Percentiles rank a stretch among this genome's conserved stretches.
Conservation (phyloP, 2,329 filamentous ascomycete genomes). For the Calonectria honghensis region DNA sequence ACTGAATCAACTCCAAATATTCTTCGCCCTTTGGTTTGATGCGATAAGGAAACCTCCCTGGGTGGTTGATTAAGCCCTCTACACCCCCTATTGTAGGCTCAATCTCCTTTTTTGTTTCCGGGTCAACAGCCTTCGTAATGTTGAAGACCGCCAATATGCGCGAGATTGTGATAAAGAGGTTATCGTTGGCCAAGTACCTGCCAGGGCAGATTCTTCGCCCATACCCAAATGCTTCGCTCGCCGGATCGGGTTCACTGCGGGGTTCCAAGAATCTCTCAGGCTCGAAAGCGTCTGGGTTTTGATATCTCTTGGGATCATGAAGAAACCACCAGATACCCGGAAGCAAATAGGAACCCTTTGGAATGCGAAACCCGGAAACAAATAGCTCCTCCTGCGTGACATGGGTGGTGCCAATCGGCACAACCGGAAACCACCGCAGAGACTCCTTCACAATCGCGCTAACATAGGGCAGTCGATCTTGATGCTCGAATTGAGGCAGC, state of each 20-base stretch:
- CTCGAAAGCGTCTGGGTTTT: constrained; percentile 31
- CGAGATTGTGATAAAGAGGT: neutral
- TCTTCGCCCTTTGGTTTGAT: neutral
- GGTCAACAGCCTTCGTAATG: neutral
- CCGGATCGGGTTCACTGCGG: constrained; percentile 11
- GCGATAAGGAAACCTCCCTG: neutral
- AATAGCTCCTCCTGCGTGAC: constrained; percentile 36
- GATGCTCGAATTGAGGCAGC: constrained; percentile 69
- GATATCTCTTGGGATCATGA: constrained; percentile 20
- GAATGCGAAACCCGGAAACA: constrained; percentile 37
- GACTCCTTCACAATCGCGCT: constrained; percentile 73
- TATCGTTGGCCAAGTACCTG: neutral
- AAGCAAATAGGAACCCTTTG: constrained; percentile 36
- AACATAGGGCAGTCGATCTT: constrained; percentile 70
- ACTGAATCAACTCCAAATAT: neutral
- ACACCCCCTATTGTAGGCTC: neutral
- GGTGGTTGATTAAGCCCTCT: neutral
- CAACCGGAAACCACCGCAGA: constrained; percentile 68
- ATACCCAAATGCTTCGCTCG: neutral
- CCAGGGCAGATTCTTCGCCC: constrained; percentile 1
- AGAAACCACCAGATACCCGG: constrained; percentile 35
- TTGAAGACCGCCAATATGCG: neutral
- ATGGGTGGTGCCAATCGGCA: constrained; percentile 12
- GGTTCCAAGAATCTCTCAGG: constrained; percentile 39
- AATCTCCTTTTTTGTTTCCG: neutral